Evolutionary conservation across 441 rosid genomes (phyloP), one percentile per base, ranked within the genome.

Genomic region (Capsella rubella): DNA sequence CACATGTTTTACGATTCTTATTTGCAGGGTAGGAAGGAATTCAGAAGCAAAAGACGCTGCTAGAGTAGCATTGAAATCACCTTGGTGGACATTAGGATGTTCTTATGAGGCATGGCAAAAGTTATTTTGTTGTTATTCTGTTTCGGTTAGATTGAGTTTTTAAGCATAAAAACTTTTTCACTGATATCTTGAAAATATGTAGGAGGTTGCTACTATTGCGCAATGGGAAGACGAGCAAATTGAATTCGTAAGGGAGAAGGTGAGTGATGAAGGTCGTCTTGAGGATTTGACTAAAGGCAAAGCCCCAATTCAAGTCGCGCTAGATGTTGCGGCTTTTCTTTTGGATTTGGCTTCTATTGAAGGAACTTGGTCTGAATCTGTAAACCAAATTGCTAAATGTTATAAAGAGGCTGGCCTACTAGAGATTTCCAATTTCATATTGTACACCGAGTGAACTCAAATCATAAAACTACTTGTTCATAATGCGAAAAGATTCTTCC

Each of bases 51-150:
- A 93, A 82, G 94, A 89, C 28, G 86, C 97, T 4, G 95, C 97
- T 46, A 88, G 98, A 84, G 88, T 86, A 53, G 92, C 95, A 71
- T 73, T 93, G 69, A 90, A 86, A 82, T 88, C 95, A 63, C 97
- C 95, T 51, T 93, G 98, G 97, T 93, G 95, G 98, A 87, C 94
- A 9, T 82, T 91, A 77, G 97, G 97, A 63, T 91, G 94, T 78
- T 72, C 87, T 52, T 93, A 89, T 49, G 78, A 86, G 86, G 97
- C 77, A 89, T 28, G 79, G 5, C 25, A 55, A 77, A 11, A 45
- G 5, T 13, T 6, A 45, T 1, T 37, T 0, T 13, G 2, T 11
- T 39, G 6, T 55, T 54, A 13, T 49, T 8, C 12, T 12, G 37
- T 55, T 37, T 52, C 34, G 21, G 27, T 77, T 68, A 25, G 8